These are phyloP conservation scores for Tulasnella sp. DNA, from an alignment of 768 basidiomycete genomes.

Conservation along the genomic window DNA sequence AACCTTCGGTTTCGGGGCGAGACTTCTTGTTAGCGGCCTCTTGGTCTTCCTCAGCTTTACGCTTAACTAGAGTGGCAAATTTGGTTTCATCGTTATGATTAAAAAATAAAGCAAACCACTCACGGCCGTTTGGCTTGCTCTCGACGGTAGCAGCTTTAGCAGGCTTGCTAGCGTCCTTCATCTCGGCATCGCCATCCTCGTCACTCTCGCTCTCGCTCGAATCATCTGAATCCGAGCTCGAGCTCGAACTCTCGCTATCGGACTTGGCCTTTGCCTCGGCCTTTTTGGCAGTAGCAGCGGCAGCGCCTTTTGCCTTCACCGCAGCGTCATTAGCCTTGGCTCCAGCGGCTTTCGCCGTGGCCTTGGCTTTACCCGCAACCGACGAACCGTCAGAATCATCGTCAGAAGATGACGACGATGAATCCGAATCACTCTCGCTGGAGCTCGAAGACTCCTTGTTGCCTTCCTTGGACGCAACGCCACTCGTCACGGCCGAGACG, in stretches of 20 bases:
- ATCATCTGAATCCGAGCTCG: no score
- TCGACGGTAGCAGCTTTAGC: conserved; percentile 33
- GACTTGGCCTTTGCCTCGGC: conserved; percentile 27
- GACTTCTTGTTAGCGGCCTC: conserved; percentile 71
- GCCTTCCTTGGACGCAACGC: conserved; percentile 36
- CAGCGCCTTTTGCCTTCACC: conserved; percentile 24
- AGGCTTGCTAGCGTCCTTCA: conserved; percentile 28
- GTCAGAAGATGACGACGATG: no score
- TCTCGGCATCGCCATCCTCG: conserved; percentile 28
- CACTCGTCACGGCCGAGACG: conserved; percentile 31
- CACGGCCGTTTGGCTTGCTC: neutral
- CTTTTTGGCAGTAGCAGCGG: conserved; percentile 29
- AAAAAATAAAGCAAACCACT: neutral
- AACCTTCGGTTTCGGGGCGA: conserved; percentile 55
- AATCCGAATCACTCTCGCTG: neutral
- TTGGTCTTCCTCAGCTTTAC: conserved; percentile 68
- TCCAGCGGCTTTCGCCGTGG: neutral
- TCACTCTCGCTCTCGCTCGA: conserved; percentile 10
- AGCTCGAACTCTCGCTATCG: conserved; percentile 31
- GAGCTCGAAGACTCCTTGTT: conserved; percentile 9
- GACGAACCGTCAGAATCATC: neutral
- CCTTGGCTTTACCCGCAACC: conserved; percentile 3
- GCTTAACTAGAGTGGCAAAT: conserved; percentile 52
- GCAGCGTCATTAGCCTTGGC: conserved; percentile 7
- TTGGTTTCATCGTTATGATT: neutral